A percentile compares a stretch with the other conserved stretches of the same genome.
Conservation (phyloP, 768 basidiomycete species). For the Lentinula boryana region DNA sequence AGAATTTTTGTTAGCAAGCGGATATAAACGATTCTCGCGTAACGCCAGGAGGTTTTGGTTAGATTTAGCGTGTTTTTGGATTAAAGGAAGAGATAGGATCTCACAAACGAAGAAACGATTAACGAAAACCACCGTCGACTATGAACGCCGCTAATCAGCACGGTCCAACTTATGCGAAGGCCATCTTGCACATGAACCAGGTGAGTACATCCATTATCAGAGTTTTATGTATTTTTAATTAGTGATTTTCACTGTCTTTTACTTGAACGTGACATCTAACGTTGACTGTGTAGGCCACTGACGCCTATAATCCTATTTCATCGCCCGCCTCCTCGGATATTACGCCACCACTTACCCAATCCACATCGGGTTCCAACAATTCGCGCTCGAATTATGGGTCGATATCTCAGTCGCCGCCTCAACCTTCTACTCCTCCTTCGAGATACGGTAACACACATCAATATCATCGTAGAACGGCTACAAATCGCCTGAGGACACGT, state of each 20-base stretch:
- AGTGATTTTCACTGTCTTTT: not conserved
- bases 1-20: not conserved
- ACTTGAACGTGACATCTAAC: not conserved
- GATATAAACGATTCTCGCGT: not conserved
- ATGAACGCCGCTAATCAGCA: not conserved
- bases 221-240: not conserved
- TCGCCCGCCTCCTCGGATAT: slow-evolving; percentile 23
- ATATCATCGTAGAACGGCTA: not conserved
- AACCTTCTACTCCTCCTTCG: slow-evolving; percentile 34
- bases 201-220: not conserved
- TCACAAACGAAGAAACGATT: not conserved
- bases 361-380: slow-evolving; percentile 11
- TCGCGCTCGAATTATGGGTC: slow-evolving; percentile 19
- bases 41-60: not conserved
- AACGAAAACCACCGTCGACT: not conserved
- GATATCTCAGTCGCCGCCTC: slow-evolving; percentile 32
- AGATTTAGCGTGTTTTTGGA: not conserved
- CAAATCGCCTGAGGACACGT: slow-evolving; percentile 32
- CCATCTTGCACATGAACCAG: not conserved
- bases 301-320: not conserved
- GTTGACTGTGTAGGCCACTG: not conserved
- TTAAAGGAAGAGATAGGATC: not conserved
- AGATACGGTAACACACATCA: slow-evolving; percentile 12
- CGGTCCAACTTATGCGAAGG: not conserved
- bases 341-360: slow-evolving; percentile 34